A percentile compares a stretch with the other conserved stretches of the same genome.
Evolutionary conservation across 2,329 filamentous ascomycete species (phyloP).

Genomic region (Cladosporium austrohemisphaericum): DNA sequence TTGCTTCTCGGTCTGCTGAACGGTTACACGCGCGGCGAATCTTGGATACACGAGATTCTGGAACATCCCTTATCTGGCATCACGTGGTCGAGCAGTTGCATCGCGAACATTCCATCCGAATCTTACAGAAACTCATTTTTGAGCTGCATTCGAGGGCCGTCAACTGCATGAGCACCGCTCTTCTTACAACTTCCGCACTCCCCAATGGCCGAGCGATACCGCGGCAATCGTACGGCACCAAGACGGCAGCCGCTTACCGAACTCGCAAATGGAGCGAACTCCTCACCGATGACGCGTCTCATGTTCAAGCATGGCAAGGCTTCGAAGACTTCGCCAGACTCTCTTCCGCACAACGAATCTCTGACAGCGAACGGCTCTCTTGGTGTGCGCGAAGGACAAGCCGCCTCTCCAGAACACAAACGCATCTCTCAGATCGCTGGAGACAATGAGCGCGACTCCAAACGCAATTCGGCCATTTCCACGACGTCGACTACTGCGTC

Average conservation of each 20-base stretch:
- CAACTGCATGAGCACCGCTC: background rate
- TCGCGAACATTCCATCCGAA: background rate
- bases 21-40: background rate
- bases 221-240: slow-evolving; percentile 21
- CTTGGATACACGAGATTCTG: slow-evolving; percentile 7
- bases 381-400: slow-evolving; percentile 36
- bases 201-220: slow-evolving; percentile 31
- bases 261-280: slow-evolving; percentile 29
- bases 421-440: slow-evolving; percentile 49
- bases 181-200: too few relatives aligned
- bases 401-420: slow-evolving; percentile 46
- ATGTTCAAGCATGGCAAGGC: slow-evolving; percentile 1
- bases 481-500: slow-evolving; percentile 54
- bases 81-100: background rate
- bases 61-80: slow-evolving; percentile 4
- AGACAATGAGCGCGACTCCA: slow-evolving; percentile 46
- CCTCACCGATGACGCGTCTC: slow-evolving; percentile 20
- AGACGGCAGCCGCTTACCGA: slow-evolving; percentile 31
- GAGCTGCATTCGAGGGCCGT: background rate
- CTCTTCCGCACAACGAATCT: slow-evolving; percentile 43
- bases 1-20: background rate
- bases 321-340: background rate
- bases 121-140: background rate
- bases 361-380: slow-evolving; percentile 43
- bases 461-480: slow-evolving; percentile 52